These are phyloP conservation scores for Malania oleifera DNA, from an alignment of 164 flowering plant genomes.

Conservation along the genomic window DNA sequence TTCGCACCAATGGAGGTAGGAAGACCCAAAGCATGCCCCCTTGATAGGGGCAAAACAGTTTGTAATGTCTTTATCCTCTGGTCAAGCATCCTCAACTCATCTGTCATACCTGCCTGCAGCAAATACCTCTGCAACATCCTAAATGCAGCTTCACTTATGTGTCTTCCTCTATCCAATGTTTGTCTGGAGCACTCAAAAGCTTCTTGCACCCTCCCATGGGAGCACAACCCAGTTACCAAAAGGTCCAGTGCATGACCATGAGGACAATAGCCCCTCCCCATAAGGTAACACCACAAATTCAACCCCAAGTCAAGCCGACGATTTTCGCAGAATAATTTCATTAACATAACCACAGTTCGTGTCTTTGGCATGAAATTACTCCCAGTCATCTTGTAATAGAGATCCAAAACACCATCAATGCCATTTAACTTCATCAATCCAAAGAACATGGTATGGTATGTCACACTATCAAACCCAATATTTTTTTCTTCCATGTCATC, in stretches of 20 bases:
- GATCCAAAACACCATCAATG: slow-evolving; percentile 36
- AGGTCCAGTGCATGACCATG: slow-evolving; percentile 70
- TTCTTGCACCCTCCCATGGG: slow-evolving; percentile 41
- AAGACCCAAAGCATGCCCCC: slow-evolving; percentile 21
- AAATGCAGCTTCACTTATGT: slow-evolving; percentile 32
- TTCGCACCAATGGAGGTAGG: too few relatives aligned
- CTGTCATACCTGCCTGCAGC: slow-evolving; percentile 26
- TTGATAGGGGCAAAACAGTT: slow-evolving; percentile 33
- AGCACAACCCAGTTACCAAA: slow-evolving; percentile 60
- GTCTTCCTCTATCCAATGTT: slow-evolving; percentile 64
- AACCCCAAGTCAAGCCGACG: slow-evolving; percentile 45
- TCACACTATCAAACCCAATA: slow-evolving; percentile 48
- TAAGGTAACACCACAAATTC: slow-evolving; percentile 57
- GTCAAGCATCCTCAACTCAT: slow-evolving; percentile 39
- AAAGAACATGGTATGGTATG: slow-evolving; percentile 58
- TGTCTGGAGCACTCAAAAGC: slow-evolving; percentile 61
- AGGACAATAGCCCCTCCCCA: slow-evolving; percentile 71
- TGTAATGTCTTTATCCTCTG: slow-evolving; percentile 37
- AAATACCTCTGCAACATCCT: slow-evolving; percentile 45
- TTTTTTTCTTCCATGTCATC: slow-evolving; percentile 65
- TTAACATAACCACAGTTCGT: slow-evolving; percentile 69
- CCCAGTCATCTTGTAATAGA: slow-evolving; percentile 47
- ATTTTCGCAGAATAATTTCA: slow-evolving; percentile 66
- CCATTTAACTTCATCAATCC: slow-evolving; percentile 48
- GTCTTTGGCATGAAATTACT: slow-evolving; percentile 61